Conservation (phyloP, 2,329 filamentous ascomycete genomes). For the Fusarium heterosporum region DNA sequence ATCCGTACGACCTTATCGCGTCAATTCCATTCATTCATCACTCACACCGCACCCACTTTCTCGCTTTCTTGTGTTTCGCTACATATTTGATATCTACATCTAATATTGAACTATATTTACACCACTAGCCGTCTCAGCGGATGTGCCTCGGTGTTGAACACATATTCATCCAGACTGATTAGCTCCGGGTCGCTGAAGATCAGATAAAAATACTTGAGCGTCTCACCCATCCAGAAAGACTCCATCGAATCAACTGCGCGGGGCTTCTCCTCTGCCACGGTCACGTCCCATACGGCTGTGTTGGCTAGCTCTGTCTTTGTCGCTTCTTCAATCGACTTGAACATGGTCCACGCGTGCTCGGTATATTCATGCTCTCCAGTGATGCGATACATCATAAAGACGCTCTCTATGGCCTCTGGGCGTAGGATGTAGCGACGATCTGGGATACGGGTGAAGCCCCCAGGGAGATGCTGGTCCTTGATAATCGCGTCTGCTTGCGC, state of each 20-base stretch:
- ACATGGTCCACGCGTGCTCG: slow-evolving; percentile 68
- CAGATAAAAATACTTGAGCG: slow-evolving; percentile 48
- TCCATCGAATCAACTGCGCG: slow-evolving; percentile 72
- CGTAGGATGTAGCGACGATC: slow-evolving; percentile 65
- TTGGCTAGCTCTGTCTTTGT: slow-evolving; percentile 63
- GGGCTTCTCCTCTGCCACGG: slow-evolving; percentile 45
- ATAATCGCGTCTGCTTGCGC: slow-evolving; percentile 45
- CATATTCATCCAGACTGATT: slow-evolving; percentile 45
- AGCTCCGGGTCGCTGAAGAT: slow-evolving; percentile 59
- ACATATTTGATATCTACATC: neutral
- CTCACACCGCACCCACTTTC: neutral
- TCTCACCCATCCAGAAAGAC: slow-evolving; percentile 49
- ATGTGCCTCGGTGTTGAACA: slow-evolving; percentile 47
- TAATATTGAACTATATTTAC: neutral
- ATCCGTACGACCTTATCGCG: neutral
- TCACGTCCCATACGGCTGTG: slow-evolving; percentile 60
- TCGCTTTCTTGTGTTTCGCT: neutral
- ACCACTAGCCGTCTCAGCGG: slow-evolving; percentile 36
- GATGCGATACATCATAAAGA: slow-evolving; percentile 66
- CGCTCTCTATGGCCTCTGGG: slow-evolving; percentile 64
- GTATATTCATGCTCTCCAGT: slow-evolving; percentile 60
- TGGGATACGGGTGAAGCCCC: slow-evolving; percentile 71
- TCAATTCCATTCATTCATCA: neutral
- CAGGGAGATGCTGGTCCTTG: slow-evolving; percentile 52
- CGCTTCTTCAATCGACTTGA: slow-evolving; percentile 58